A percentile compares a stretch with the other conserved stretches of the same genome.
Conservation (phyloP, 352 stramenopile species). For the Phytophthora hibernalis region DNA sequence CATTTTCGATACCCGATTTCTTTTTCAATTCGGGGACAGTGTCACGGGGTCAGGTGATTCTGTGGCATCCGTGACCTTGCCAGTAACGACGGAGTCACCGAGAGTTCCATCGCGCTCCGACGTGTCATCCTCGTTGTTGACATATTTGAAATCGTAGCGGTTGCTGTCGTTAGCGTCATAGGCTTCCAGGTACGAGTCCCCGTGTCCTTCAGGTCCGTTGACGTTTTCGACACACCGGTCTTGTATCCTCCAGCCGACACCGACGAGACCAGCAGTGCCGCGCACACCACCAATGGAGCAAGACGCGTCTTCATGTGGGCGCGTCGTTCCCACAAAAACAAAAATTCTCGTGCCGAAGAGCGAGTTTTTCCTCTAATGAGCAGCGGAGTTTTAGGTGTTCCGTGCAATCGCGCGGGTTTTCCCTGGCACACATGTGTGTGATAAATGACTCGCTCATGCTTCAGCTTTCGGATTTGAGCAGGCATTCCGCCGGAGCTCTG, state of each 20-base stretch:
- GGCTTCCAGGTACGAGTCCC: constrained; percentile 22
- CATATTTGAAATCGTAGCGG: constrained; percentile 30
- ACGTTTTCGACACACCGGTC: constrained; percentile 14
- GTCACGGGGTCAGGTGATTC: constrained; percentile 15
- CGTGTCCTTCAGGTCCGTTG: constrained; percentile 4
- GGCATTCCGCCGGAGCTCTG: neutral
- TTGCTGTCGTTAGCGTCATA: constrained; percentile 13
- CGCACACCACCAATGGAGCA: constrained; percentile 21
- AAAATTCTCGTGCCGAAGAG: constrained; percentile 18
- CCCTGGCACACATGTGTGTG: constrained; percentile 24
- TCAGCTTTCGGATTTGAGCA: constrained; percentile 28
- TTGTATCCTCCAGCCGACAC: constrained; percentile 15
- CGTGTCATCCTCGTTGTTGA: constrained; percentile 14
- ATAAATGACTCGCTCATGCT: constrained; percentile 31
- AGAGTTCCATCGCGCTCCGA: constrained; percentile 18
- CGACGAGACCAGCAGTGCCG: constrained; percentile 21
- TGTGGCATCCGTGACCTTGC: constrained; percentile 20
- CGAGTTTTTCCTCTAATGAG: constrained; percentile 39
- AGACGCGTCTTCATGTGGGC: constrained; percentile 23
- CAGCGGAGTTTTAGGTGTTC: constrained; percentile 19
- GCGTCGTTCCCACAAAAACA: constrained; percentile 3
- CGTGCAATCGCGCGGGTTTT: constrained; percentile 26
- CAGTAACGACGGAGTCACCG: constrained; percentile 25
- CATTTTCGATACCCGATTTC: constrained; percentile 16
- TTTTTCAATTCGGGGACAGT: constrained; percentile 21